Evolutionary conservation across 73 alveolate species (phyloP).

Genomic region (Blepharisma stoltei): DNA sequence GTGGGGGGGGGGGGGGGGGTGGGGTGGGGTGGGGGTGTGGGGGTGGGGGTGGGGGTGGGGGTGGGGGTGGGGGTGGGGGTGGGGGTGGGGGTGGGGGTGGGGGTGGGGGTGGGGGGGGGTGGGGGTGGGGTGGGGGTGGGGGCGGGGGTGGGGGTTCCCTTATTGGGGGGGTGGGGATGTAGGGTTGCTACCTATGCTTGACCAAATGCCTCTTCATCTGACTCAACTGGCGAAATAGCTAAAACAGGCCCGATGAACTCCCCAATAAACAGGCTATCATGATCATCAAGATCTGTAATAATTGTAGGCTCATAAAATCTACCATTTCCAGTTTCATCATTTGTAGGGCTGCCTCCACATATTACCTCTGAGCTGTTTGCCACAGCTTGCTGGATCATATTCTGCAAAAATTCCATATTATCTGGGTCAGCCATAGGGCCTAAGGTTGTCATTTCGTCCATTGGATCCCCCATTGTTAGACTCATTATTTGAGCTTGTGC

Average conservation of each 20-base stretch:
- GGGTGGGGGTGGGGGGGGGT: too few relatives aligned
- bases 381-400: constrained; percentile 35
- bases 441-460: constrained; percentile 35
- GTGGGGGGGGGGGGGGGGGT: too few relatives aligned
- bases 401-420: constrained; percentile 25
- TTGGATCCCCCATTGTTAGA: constrained; percentile 35
- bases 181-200: too few relatives aligned
- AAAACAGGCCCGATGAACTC: constrained; percentile 9
- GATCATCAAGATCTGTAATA: constrained; percentile 37
- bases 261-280: background rate
- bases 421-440: constrained; percentile 43
- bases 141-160: too few relatives aligned
- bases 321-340: constrained; percentile 45
- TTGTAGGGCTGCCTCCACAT: constrained; percentile 35
- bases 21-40: too few relatives aligned
- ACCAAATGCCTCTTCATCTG: constrained; percentile 27
- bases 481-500: constrained; percentile 30
- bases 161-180: too few relatives aligned
- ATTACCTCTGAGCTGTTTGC: constrained; percentile 30
- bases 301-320: constrained; percentile 53
- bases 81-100: too few relatives aligned
- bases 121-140: too few relatives aligned
- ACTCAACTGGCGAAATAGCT: background rate
- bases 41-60: too few relatives aligned
- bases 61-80: too few relatives aligned